Base-by-base conservation (phyloP, 768 basidiomycete genomes). In the Exsudoporus frostii region DNA sequence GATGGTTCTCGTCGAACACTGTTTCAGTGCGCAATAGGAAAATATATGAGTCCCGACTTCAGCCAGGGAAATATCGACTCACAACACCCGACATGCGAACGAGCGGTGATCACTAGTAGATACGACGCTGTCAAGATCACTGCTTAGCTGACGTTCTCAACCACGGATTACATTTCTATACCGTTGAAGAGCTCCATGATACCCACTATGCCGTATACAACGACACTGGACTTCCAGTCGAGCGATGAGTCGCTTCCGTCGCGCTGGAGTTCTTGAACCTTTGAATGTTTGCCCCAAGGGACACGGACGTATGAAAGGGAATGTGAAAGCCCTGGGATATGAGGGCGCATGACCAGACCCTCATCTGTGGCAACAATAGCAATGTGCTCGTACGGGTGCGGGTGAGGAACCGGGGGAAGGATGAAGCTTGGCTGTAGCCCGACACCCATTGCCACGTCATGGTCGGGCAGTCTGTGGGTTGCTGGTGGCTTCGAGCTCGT, bases 191-290 rank as follows among this genome's bases (percentile, higher is more conserved):
- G 70, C 55, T 84, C 82, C 55, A 93, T 63, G 17, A 89, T 73
- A 15, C 90, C 90, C 40, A 92, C 73, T 57, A 93, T 81, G 13
- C 90, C 91, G 67, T 90, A 86, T 11, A 90, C 77, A 40, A 88
- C 68, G 37, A 81, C 79, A 52, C 76, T 68, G 17, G 78, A 75
- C 8, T 71, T 66, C 86, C 88, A 89, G 63, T 82, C 76, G 19
- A 71, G 58, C 14, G 65, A 68, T 8, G 72, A 66, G 24, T 61
- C 62, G n/a, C 66, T 73, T 30, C 55, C 65, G 37, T 69, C 64
- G 38, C 59, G 62, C 19, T 68, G 65, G 27, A 84, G 53, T 62
- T 84, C 81, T 62, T 83, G 80, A 10, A 89, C 69, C 54, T 70
- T 73, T 33, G 75, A 70, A 20, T 69, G 58, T 67, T 84, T 87